phyloP scores from a whole-genome alignment of 306 rosid genomes.

The Quercus gilva region DNA sequence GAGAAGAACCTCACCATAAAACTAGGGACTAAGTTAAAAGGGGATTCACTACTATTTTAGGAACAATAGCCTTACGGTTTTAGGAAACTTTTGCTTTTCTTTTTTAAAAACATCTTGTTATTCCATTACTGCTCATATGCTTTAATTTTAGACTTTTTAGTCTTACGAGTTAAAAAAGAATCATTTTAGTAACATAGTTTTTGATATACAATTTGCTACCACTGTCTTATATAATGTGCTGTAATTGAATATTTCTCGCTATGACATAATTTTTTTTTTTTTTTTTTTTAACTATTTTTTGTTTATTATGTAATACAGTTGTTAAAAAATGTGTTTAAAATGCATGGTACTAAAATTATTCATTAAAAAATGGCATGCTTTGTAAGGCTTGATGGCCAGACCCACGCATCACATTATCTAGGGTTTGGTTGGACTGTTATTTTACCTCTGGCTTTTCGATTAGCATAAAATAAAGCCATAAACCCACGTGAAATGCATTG shows the following conservation, averaged over 20 bases:
- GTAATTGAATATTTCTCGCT: no score
- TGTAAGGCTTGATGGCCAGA: background rate
- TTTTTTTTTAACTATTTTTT: no score
- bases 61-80: background rate
- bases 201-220: no score
- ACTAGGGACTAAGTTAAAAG: background rate
- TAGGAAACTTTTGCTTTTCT: background rate
- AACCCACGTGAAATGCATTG: constrained; percentile 29
- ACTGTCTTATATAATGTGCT: no score
- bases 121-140: background rate
- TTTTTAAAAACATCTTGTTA: background rate
- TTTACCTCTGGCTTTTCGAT: constrained; percentile 14
- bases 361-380: background rate
- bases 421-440: constrained; percentile 1
- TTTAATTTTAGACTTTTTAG: background rate
- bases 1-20: background rate
- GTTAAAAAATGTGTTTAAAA: no score
- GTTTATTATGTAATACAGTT: no score
- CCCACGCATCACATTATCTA: background rate
- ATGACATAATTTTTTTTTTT: no score
- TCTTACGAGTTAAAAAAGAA: no score
- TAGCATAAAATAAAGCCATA: constrained; percentile 27
- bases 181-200: no score
- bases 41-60: background rate
- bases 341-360: no score